Percentiles rank a stretch among this genome's conserved stretches.
Conservation (phyloP, 768 basidiomycete genomes). For the Tricholoma saponaceum region DNA sequence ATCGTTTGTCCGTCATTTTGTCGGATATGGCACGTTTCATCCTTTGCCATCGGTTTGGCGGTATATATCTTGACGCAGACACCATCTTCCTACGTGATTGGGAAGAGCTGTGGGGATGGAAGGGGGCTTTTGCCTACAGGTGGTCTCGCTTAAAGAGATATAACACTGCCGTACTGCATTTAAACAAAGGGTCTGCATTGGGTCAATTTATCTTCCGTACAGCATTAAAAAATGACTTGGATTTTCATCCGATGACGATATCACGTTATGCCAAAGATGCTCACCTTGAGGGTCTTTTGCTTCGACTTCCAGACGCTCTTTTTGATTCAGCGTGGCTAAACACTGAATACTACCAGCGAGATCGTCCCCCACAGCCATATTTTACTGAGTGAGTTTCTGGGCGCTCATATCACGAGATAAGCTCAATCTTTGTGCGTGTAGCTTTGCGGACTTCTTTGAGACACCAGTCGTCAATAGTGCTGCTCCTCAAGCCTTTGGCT, state of each 20-base stretch:
- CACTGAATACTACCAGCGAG: constrained; percentile 87
- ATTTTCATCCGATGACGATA: constrained; percentile 97
- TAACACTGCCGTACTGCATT: constrained; percentile 92
- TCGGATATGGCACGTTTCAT: constrained; percentile 98
- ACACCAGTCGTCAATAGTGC: constrained; percentile 71
- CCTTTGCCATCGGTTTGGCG: constrained; percentile 94
- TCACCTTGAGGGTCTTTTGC: constrained; percentile 73
- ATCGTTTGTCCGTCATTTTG: constrained; percentile 86
- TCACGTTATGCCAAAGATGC: constrained; percentile 90
- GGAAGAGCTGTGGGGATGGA: constrained; percentile 98
- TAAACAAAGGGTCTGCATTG: constrained; percentile 90
- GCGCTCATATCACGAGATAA: not conserved
- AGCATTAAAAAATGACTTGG: constrained; percentile 87
- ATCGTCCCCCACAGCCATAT: constrained; percentile 91
- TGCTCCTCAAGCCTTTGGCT: constrained; percentile 82
- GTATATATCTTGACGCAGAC: constrained; percentile 96
- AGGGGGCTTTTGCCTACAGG: constrained; percentile 93
- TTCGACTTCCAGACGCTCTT: constrained; percentile 89
- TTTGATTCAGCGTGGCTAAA: constrained; percentile 98
- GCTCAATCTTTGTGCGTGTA: constrained; percentile 24
- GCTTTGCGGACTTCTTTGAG: constrained; percentile 88
- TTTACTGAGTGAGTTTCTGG: constrained; percentile 66
- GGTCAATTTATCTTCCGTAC: constrained; percentile 94
- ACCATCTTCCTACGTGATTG: constrained; percentile 95
- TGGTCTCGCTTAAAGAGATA: constrained; percentile 93